Evolutionary conservation across 306 rosid genomes (phyloP), one percentile per base, ranked within the genome.

Genomic region (Heteromeles arbutifolia): DNA sequence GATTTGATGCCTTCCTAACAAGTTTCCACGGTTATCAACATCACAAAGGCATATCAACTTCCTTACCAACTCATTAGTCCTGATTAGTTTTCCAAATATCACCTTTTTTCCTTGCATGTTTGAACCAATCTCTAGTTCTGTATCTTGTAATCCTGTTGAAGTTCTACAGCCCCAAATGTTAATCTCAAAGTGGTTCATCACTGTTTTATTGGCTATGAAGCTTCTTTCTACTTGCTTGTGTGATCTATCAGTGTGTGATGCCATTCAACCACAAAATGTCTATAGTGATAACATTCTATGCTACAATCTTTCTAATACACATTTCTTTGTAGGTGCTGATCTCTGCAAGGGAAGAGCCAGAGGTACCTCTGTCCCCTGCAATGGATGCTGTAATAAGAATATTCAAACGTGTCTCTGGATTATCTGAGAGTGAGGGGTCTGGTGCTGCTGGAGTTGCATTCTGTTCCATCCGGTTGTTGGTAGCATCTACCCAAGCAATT

Each of bases 401-500:
- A 63, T 92, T 92, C 81, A 92, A 89, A 83, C 96, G 94, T 28
- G 84, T 96, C 67, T 83, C 91, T 5, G 98, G 97, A 64, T 86
- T 92, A 67, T 82, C 96, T 6, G 97, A 89, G 80, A 78, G 78
- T 54, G 97, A 92, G 14, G 83, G 74, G 29, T 79, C 84, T 58
- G 93, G 81, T 48, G 84, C 89, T 69, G 76, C 85, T 29, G 92
- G 76, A 29, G 85, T 68, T 73, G 85, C 88, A 24, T 89, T 85
- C 73, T 87, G 87, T 86, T 90, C 99, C 5, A 66, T 92, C 54
- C 91, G 98, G 57, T 76, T 96, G 74, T 77, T 96, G 80, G 98
- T 92, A 75, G 97, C 98, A 74, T 89, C 99, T 21, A 96, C 99
- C 5, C 99, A 96, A 78, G 99, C 99, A 28, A 92, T 96, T 81